phyloP scores from a whole-genome alignment of 202 grass and related monocot genomes.

The Musa balbisiana region DNA sequence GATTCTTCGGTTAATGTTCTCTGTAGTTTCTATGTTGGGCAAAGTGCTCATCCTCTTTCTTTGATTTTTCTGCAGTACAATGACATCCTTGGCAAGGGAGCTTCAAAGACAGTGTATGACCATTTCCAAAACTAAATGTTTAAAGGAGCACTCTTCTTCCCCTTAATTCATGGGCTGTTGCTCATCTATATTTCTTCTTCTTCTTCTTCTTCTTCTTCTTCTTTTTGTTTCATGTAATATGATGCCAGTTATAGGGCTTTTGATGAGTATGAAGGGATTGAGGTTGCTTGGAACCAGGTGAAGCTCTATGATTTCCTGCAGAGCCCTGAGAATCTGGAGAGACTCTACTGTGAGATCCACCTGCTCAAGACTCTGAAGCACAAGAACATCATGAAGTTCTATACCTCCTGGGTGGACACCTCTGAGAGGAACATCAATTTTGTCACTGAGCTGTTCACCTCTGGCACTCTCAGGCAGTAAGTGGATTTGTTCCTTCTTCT shows the following conservation, averaged over 20 bases:
- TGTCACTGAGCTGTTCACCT: constrained; percentile 99
- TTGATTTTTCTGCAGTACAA: constrained; percentile 46
- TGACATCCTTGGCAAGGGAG: constrained; percentile 89
- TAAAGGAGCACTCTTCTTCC: no score
- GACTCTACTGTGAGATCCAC: constrained; percentile 99
- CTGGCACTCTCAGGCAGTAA: constrained; percentile 97
- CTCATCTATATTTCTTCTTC: constrained; percentile 1
- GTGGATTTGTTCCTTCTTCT: constrained; percentile 3
- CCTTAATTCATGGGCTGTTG: background rate
- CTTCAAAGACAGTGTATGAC: constrained; percentile 97
- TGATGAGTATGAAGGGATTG: constrained; percentile 91
- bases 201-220: constrained; percentile 7
- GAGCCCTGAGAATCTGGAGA: constrained; percentile 75
- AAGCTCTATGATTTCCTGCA: constrained; percentile 88
- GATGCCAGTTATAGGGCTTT: constrained; percentile 70
- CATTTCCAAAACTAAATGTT: background rate
- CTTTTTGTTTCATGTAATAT: background rate
- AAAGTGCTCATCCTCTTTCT: constrained; percentile 24
- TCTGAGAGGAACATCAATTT: constrained; percentile 90
- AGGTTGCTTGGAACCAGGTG: constrained; percentile 98
- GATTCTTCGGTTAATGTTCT: background rate
- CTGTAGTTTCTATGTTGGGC: no score
- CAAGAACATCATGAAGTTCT: constrained; percentile 95
- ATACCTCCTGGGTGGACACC: constrained; percentile 90
- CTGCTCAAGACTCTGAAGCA: constrained; percentile 92